These are phyloP conservation scores for Saccharomycopsis sp. DNA, from an alignment of 805 yeast genomes.

Conservation along the genomic window DNA sequence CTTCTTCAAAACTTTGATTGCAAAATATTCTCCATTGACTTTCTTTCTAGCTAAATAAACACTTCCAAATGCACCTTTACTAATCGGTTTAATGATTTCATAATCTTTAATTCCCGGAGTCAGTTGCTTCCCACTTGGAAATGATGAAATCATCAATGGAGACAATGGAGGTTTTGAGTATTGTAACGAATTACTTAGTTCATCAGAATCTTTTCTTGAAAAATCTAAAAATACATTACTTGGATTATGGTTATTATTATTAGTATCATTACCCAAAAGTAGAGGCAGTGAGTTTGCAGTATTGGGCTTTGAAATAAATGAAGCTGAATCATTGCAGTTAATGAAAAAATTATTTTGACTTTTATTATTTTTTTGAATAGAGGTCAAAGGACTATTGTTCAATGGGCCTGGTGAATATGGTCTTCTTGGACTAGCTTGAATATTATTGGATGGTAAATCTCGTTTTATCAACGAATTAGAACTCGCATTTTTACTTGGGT, in stretches of 20 bases:
- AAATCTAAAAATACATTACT: conserved; percentile 15
- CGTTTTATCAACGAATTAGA: conserved; percentile 19
- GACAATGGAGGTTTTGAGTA: conserved; percentile 43
- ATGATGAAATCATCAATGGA: conserved; percentile 63
- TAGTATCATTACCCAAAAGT: conserved; percentile 35
- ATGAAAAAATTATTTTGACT: conserved; percentile 13
- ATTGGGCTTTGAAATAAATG: conserved; percentile 11
- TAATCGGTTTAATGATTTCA: conserved; percentile 83
- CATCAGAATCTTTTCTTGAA: conserved; percentile 10
- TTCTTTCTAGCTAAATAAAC: conserved; percentile 79
- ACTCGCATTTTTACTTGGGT: conserved; percentile 20
- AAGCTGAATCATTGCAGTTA: conserved; percentile 21
- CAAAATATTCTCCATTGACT: conserved; percentile 88
- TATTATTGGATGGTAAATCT: conserved; percentile 5
- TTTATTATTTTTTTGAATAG: conserved; percentile 42
- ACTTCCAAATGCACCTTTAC: conserved; percentile 96
- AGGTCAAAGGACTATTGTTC: conserved; percentile 42
- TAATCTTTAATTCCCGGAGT: conserved; percentile 77
- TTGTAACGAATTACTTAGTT: not conserved
- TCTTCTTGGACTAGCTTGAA: conserved; percentile 36
- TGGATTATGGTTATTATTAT: not conserved
- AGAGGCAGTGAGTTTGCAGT: conserved; percentile 41
- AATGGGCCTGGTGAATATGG: conserved; percentile 43
- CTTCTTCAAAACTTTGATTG: conserved; percentile 84
- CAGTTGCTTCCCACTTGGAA: conserved; percentile 40